Base-by-base conservation (phyloP, 1,284 basidiomycete genomes). In the Pyrrhoderma lamaoense region DNA sequence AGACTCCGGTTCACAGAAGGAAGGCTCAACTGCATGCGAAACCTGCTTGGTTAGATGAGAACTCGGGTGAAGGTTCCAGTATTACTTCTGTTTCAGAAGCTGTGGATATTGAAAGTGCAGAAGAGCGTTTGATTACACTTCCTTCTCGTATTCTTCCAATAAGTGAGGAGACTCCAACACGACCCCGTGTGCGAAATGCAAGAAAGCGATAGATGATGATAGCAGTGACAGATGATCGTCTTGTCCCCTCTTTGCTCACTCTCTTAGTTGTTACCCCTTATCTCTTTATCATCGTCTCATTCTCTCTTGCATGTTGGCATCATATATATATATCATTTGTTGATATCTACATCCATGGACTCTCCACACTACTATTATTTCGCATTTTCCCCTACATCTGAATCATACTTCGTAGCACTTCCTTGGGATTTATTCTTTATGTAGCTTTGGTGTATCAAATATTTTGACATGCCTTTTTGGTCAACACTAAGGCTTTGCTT, bases 391-490 rank as follows among this genome's bases (percentile, higher is more conserved):
- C 9, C 45, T 38, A 40, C 22, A 31, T 19, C 35, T 19, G 22
- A 44, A 31, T 31, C 27, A 34, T 31, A 50, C 43, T 21, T 50
- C 23, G 19, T 31, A 22, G 35, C 25, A 38, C 31, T 44, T 45
- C 34, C 27, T 11, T 21, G 19, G 49, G 49, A 52, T 55, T 55
- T 55, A 55, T 55, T 55, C 45, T 38, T 31, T 55, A 55, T 55
- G 53, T 55, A 55, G 45, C 47, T 50, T 38, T 19, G 14, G 2
- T 9, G 22, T 14, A 45, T 27, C 16, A 45, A 31, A 3, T n/a
- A 13, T 39, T 51, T 25, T 19, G 14, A 5, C 27, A 31, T 11
- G 27, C 27, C 27, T 11, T 11, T 39, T 14, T 47, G 35, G 38
- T 21, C 3, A 7, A 42, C 11, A 19, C 25, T 21, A 21, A 45